Evolutionary conservation across 2,329 filamentous ascomycete species (phyloP).

Genomic region (Pseudonectria foliicola): DNA sequence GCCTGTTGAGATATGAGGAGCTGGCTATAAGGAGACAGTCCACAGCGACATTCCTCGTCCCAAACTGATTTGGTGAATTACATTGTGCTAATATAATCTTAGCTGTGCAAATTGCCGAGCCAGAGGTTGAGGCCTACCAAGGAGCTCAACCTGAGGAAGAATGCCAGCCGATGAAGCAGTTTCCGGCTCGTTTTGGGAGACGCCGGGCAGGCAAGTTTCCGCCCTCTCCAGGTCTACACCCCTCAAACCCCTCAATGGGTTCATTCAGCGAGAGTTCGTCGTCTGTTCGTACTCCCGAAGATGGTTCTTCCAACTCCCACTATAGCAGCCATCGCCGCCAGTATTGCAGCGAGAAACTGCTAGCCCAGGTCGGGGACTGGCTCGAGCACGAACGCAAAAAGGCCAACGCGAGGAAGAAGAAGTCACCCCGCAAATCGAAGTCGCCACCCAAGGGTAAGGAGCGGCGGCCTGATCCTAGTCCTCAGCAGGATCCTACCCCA

Average conservation of each 20-base stretch:
- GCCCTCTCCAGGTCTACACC: conserved; percentile 16
- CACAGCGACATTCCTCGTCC: not conserved
- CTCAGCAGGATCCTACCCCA: conserved; percentile 15
- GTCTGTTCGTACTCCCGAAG: conserved; percentile 21
- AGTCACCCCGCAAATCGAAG: conserved; percentile 34
- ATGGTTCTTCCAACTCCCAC: conserved; percentile 14
- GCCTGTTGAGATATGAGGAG: not conserved
- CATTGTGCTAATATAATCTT: conserved; percentile 15
- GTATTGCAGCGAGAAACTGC: conserved; percentile 47
- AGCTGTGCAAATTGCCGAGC: conserved; percentile 54
- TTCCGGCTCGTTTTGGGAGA: conserved; percentile 25
- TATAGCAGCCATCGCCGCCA: conserved; percentile 27
- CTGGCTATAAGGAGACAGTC: conserved; percentile 1
- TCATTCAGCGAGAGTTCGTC: conserved; percentile 33
- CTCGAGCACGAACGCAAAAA: conserved; percentile 68
- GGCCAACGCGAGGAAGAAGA: conserved; percentile 43
- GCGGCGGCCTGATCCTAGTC: conserved; percentile 5
- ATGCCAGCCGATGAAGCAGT: conserved; percentile 22
- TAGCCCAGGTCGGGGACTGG: conserved; percentile 77
- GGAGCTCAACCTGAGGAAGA: conserved; percentile 28
- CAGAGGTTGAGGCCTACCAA: conserved; percentile 28
- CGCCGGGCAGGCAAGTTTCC: conserved; percentile 27
- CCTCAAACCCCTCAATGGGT: conserved; percentile 35
- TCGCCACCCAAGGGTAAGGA: conserved; percentile 26
- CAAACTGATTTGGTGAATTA: not conserved